Evolutionary conservation across 768 basidiomycete species (phyloP).

Genomic region (Mycena galericulata): DNA sequence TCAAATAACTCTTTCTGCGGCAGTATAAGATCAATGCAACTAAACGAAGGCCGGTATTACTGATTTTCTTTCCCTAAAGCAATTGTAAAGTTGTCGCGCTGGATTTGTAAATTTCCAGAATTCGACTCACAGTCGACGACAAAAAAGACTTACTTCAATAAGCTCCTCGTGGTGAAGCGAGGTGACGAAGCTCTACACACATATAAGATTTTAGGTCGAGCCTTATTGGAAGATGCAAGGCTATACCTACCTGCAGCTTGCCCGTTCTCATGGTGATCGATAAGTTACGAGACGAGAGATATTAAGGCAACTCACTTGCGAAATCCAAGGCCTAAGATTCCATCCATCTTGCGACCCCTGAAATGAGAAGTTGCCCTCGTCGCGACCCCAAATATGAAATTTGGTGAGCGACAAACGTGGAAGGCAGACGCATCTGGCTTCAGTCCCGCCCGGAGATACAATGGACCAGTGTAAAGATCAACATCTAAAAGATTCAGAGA

Average conservation of each 20-base stretch:
- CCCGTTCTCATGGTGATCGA: too few relatives aligned
- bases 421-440: background rate
- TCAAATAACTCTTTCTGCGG: background rate
- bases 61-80: background rate
- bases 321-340: constrained; percentile 5
- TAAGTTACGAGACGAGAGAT: too few relatives aligned
- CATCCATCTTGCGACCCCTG: background rate
- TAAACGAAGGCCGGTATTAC: background rate
- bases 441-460: background rate
- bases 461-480: background rate
- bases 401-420: constrained; percentile 1
- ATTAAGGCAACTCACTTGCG: background rate
- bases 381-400: background rate
- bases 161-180: background rate
- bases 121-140: background rate
- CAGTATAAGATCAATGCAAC: background rate
- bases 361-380: background rate
- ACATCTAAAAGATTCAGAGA: background rate
- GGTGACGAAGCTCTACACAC: background rate
- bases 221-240: background rate
- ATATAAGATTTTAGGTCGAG: background rate
- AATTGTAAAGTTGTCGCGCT: background rate
- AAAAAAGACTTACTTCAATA: background rate
- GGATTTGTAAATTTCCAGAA: background rate
- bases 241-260: background rate